Percentiles rank a stretch among this genome's conserved stretches.
These are phyloP conservation scores for Dactylonectria macrodidyma DNA, from an alignment of 2,329 filamentous ascomycete species.

Conservation along the genomic window DNA sequence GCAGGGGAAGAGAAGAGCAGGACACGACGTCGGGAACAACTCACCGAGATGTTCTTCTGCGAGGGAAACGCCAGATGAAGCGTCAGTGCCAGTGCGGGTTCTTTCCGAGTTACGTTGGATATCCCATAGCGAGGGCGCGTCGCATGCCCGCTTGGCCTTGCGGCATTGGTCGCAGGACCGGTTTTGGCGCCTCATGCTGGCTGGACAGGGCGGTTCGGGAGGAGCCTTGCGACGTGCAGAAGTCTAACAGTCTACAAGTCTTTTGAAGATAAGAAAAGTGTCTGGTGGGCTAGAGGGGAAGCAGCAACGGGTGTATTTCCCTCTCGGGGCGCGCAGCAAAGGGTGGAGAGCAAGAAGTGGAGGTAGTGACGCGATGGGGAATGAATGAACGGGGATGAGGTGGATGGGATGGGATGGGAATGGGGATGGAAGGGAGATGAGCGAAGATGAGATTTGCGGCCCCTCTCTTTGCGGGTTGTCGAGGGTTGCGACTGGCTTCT, in stretches of 20 bases:
- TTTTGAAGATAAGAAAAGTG: neutral
- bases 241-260: neutral
- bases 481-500: conserved; percentile 28
- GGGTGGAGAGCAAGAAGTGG: conserved; percentile 29
- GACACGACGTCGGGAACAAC: conserved; percentile 27
- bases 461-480: conserved; percentile 28
- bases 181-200: conserved; percentile 48
- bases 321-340: conserved; percentile 16
- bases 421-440: conserved; percentile 37
- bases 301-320: conserved; percentile 22
- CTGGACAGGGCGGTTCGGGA: conserved; percentile 14
- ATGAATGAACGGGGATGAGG: conserved; percentile 31
- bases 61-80: conserved; percentile 41
- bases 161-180: conserved; percentile 49
- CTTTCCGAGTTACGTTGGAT: conserved; percentile 48
- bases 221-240: neutral
- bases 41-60: conserved; percentile 48
- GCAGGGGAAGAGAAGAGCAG: conserved; percentile 20
- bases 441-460: conserved; percentile 45
- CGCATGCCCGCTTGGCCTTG: conserved; percentile 49
- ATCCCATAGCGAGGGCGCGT: conserved; percentile 49
- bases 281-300: conserved; percentile 11
- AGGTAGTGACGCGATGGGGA: conserved; percentile 32
- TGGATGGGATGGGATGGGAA: conserved; percentile 22
- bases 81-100: conserved; percentile 40